phyloP scores from a whole-genome alignment of 2,329 filamentous ascomycete genomes.

The Orbilia brochopaga region DNA sequence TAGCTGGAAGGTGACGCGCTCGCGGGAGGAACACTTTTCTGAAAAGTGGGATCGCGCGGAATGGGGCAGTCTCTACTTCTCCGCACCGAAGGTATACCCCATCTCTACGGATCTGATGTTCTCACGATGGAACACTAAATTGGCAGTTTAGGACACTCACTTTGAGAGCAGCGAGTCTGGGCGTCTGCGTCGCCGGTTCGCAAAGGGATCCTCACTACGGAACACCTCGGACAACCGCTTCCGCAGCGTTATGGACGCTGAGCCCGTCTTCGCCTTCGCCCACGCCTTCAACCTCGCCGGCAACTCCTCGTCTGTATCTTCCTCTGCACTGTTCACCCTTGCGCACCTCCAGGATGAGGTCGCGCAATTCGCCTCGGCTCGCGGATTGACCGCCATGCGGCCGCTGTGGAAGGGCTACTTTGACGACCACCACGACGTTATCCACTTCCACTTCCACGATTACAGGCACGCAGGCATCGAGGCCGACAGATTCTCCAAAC shows the following conservation, averaged over 20 bases:
- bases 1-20: conserved; percentile 70
- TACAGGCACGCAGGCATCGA: conserved; percentile 73
- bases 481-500: conserved; percentile 63
- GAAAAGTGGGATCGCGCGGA: conserved; percentile 77
- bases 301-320: conserved; percentile 55
- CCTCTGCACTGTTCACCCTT: conserved; percentile 70
- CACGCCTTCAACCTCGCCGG: conserved; percentile 67
- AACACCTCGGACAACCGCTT: conserved; percentile 72
- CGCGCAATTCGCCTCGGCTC: conserved; percentile 76
- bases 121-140: conserved; percentile 17
- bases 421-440: conserved; percentile 66
- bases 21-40: conserved; percentile 71
- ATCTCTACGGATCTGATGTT: background rate
- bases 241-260: conserved; percentile 74
- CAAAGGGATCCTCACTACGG: conserved; percentile 69
- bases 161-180: conserved; percentile 75
- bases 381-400: conserved; percentile 77
- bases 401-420: conserved; percentile 83
- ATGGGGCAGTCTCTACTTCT: conserved; percentile 83
- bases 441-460: conserved; percentile 78
- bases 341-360: conserved; percentile 79
- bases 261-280: conserved; percentile 81
- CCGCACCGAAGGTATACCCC: conserved; percentile 66
- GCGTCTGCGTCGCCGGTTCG: conserved; percentile 71
- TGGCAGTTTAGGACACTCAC: conserved; percentile 61